Percentiles rank a stretch among this genome's conserved stretches.
phyloP scores from a whole-genome alignment of 2,329 filamentous ascomycete genomes.

The Calcarisporium arbuscula region DNA sequence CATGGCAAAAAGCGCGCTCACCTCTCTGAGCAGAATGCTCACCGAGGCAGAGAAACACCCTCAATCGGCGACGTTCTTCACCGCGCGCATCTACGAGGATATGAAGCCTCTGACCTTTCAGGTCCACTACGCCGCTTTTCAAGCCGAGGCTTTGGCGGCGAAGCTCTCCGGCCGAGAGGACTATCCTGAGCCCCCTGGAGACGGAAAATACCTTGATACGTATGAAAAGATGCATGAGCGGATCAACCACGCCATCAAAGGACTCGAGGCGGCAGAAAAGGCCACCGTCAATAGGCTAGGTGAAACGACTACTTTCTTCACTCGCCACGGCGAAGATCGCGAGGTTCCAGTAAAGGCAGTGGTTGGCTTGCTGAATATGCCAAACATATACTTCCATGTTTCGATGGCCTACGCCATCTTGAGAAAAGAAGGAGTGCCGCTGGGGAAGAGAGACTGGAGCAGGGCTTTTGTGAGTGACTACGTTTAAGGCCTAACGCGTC shows the following conservation, averaged over 20 bases:
- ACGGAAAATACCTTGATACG: constrained; percentile 19
- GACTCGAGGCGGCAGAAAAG: constrained; percentile 22
- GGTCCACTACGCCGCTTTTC: constrained; percentile 21
- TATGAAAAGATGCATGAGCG: constrained; percentile 23
- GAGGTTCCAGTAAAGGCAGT: background rate
- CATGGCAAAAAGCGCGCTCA: constrained; percentile 17
- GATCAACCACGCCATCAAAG: constrained; percentile 18
- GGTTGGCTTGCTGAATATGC: background rate
- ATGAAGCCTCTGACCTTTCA: constrained; percentile 32
- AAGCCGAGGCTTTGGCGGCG: constrained; percentile 18
- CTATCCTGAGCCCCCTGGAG: constrained; percentile 14
- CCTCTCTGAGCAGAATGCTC: constrained; percentile 21
- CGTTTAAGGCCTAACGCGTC: no score
- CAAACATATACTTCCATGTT: constrained; percentile 2
- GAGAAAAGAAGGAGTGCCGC: constrained; percentile 2
- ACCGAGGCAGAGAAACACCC: constrained; percentile 22
- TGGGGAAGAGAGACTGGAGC: background rate
- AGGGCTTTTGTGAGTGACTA: constrained; percentile 27
- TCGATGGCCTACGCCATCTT: constrained; percentile 2
- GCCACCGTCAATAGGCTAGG: constrained; percentile 21
- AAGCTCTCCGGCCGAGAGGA: constrained; percentile 22
- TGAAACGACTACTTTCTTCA: constrained; percentile 14
- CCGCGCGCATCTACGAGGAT: constrained; percentile 25
- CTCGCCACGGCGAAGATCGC: background rate
- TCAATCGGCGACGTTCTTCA: constrained; percentile 19